A percentile compares a stretch with the other conserved stretches of the same genome.
Conservation (phyloP, 2,329 filamentous ascomycete genomes). For the Xylaria sp. region DNA sequence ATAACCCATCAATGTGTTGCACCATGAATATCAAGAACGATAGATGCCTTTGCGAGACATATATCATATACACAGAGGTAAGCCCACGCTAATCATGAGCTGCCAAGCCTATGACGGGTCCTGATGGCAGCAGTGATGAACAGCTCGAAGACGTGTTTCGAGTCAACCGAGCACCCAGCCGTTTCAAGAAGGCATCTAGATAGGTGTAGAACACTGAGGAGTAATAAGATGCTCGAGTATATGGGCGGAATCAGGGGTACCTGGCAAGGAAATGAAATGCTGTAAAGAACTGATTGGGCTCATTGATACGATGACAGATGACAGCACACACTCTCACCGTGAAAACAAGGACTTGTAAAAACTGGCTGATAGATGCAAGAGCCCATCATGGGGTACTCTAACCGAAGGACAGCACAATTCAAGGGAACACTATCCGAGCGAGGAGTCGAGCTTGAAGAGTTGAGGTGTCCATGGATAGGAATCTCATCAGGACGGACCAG, state of each 20-base stretch:
- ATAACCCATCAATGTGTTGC: neutral
- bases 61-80: neutral
- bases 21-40: neutral
- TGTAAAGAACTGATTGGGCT: neutral
- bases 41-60: neutral
- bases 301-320: neutral
- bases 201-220: neutral
- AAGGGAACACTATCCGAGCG: neutral
- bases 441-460: neutral
- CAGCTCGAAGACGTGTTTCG: slow-evolving; percentile 20
- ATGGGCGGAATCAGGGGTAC: neutral
- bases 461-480: neutral
- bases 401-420: neutral
- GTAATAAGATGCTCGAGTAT: slow-evolving; percentile 10
- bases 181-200: slow-evolving; percentile 20
- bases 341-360: neutral
- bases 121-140: neutral
- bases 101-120: slow-evolving; percentile 6
- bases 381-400: neutral
- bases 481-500: neutral
- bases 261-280: neutral
- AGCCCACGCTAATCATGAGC: neutral
- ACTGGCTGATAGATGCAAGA: neutral
- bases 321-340: neutral
- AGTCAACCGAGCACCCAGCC: slow-evolving; percentile 2